These are phyloP conservation scores for Thermochaetoides thermophila DNA, from an alignment of 495 filamentous ascomycete species.

Conservation along the genomic window DNA sequence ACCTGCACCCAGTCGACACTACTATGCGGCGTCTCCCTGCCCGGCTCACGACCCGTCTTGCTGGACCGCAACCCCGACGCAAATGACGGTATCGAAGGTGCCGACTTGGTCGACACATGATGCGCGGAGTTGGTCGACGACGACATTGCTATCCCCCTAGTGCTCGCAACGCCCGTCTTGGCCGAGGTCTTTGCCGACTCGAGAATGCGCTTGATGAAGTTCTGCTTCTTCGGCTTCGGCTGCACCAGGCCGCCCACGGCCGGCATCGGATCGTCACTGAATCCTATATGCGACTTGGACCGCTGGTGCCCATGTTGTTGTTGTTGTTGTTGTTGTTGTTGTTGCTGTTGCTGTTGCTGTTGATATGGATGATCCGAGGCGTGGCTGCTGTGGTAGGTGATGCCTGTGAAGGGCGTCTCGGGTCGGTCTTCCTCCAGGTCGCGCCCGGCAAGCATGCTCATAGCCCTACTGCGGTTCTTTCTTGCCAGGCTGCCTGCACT, in stretches of 20 bases:
- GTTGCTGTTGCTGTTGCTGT: too few species aligned
- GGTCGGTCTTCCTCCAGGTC: slow-evolving; percentile 41
- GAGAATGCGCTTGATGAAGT: slow-evolving; percentile 93
- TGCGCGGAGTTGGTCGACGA: slow-evolving; percentile 35
- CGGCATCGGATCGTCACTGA: slow-evolving; percentile 33
- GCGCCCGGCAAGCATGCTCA: slow-evolving; percentile 38
- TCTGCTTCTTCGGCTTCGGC: slow-evolving; percentile 79
- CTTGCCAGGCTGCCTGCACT: slow-evolving; percentile 86
- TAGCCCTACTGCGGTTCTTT: slow-evolving; percentile 39
- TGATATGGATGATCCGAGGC: slow-evolving; percentile 43
- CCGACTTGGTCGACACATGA: slow-evolving; percentile 11
- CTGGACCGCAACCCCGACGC: slow-evolving; percentile 25
- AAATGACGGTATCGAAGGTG: slow-evolving; percentile 2
- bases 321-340: too few species aligned
- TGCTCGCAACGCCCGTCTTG: slow-evolving; percentile 83
- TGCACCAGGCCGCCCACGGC: slow-evolving; percentile 45
- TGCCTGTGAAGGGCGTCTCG: slow-evolving; percentile 57
- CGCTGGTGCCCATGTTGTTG: too few species aligned
- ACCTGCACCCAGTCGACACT: slow-evolving; percentile 89
- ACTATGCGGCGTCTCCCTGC: slow-evolving; percentile 52
- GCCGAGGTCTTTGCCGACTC: slow-evolving; percentile 90
- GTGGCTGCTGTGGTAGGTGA: slow-evolving; percentile 76
- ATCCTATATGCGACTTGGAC: slow-evolving; percentile 32
- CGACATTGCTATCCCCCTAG: slow-evolving; percentile 76
- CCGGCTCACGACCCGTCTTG: slow-evolving; percentile 32